phyloP scores from a whole-genome alignment of 1,284 basidiomycete genomes.

The Hortiboletus rubellus region DNA sequence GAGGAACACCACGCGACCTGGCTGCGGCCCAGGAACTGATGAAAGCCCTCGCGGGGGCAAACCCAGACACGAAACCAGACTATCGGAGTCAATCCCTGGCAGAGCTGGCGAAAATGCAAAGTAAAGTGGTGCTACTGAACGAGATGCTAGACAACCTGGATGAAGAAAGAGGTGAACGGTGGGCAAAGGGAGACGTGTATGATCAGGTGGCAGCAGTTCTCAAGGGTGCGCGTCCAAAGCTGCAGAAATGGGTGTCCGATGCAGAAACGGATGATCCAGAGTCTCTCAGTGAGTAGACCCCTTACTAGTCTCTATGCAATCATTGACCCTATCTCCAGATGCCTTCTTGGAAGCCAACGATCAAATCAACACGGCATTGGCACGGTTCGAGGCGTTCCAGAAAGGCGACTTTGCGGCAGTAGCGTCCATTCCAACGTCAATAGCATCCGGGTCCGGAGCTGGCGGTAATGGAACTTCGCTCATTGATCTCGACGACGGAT shows the following conservation, averaged over 20 bases:
- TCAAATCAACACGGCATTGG: conserved; percentile 91
- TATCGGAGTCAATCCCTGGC: conserved; percentile 87
- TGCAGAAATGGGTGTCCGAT: conserved; percentile 99
- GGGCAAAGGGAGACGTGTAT: conserved; percentile 91
- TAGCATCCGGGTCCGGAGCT: conserved; percentile 40
- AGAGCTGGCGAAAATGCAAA: conserved; percentile 94
- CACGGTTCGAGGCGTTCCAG: conserved; percentile 90
- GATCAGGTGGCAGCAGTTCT: conserved; percentile 93
- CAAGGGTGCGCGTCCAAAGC: conserved; percentile 83
- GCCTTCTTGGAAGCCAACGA: conserved; percentile 96
- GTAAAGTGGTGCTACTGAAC: conserved; percentile 91
- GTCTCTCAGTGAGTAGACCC: conserved; percentile 67
- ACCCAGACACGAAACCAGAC: conserved; percentile 92
- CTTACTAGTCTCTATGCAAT: not conserved
- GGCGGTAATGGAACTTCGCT: conserved; percentile 49
- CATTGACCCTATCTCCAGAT: conserved; percentile 49
- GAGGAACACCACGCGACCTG: conserved; percentile 94
- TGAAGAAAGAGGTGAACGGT: conserved; percentile 62
- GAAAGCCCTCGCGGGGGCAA: conserved; percentile 94
- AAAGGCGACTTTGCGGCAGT: conserved; percentile 75
- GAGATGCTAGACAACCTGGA: conserved; percentile 97
- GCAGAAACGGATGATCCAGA: conserved; percentile 81
- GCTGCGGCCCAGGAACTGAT: conserved; percentile 97
- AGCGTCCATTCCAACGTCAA: conserved; percentile 65
- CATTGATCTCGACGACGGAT: conserved; percentile 70